Percentiles rank a stretch among this genome's conserved stretches.
Conservation (phyloP, 139 green algal species). For the Tetraselmis striata region DNA sequence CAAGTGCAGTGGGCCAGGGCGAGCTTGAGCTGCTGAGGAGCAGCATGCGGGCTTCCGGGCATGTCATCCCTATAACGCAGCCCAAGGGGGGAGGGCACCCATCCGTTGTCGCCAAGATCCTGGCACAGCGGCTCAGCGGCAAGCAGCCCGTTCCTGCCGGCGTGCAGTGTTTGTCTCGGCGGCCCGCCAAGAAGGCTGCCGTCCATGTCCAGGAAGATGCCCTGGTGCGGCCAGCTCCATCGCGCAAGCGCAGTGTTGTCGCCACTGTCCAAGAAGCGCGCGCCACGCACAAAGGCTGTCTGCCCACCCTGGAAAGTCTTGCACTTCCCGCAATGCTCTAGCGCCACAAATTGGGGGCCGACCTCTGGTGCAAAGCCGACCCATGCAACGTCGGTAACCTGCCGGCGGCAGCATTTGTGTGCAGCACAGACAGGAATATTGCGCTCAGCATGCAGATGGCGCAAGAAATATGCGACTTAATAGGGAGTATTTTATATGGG, state of each 20-base stretch:
- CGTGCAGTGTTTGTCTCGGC: conserved; percentile 10
- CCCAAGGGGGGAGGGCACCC: no score
- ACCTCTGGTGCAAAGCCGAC: neutral
- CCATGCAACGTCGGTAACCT: neutral
- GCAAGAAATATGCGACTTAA: no score
- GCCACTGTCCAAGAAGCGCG: neutral
- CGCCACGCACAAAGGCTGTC: conserved; percentile 22
- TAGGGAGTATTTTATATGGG: no score
- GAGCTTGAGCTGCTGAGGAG: no score
- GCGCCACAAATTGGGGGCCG: conserved; percentile 14
- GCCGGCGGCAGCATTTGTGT: no score
- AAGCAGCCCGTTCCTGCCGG: conserved; percentile 1
- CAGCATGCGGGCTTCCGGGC: no score
- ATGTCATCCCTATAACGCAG: no score
- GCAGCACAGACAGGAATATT: no score
- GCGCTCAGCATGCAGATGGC: no score
- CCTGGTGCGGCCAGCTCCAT: conserved; percentile 30
- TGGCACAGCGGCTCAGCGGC: neutral
- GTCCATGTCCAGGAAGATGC: conserved; percentile 43
- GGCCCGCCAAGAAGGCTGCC: conserved; percentile 27
- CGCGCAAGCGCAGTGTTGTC: neutral
- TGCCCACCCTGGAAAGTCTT: conserved; percentile 40
- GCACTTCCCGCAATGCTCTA: conserved; percentile 38
- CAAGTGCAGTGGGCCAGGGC: no score
- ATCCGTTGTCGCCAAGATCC: no score